phyloP scores from a whole-genome alignment of 768 basidiomycete species.

The Phlebiopsis gigantea region DNA sequence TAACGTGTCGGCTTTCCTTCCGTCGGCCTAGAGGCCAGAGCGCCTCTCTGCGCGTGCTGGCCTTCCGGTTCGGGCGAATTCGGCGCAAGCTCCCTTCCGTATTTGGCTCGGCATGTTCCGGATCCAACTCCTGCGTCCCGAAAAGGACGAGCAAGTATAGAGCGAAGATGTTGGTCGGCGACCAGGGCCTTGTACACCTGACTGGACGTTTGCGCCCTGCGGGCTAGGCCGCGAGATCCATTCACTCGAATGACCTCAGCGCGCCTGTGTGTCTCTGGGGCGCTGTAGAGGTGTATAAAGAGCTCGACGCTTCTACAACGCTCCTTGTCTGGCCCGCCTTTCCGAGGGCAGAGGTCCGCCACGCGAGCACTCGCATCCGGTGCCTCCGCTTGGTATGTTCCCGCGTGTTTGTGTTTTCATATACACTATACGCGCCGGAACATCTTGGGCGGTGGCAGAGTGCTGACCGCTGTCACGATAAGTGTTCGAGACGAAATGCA shows the following conservation, averaged over 20 bases:
- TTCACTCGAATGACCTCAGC: too few species aligned
- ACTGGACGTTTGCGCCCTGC: not conserved
- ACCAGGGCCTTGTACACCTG: not conserved
- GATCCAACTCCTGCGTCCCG: not conserved
- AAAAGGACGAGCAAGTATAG: not conserved
- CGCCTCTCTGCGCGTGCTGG: not conserved
- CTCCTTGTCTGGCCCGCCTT: too few species aligned
- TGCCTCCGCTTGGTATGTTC: not conserved
- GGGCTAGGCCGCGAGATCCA: too few species aligned
- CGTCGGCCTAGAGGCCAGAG: not conserved
- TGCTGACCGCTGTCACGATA: not conserved
- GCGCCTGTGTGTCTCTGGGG: too few species aligned
- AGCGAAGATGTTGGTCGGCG: not conserved
- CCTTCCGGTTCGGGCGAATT: not conserved
- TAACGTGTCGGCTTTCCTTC: not conserved
- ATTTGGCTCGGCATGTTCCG: not conserved
- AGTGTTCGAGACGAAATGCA: not conserved
- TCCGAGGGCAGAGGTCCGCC: too few species aligned
- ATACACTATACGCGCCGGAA: not conserved
- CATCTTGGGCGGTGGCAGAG: not conserved
- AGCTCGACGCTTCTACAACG: not conserved
- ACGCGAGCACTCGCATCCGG: too few species aligned
- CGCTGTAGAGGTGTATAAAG: not conserved
- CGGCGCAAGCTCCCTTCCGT: slow-evolving; percentile 5
- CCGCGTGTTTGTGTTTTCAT: not conserved